Evolutionary conservation across 495 filamentous ascomycete species (phyloP).

Genomic region (Aspergillus biplanus): DNA sequence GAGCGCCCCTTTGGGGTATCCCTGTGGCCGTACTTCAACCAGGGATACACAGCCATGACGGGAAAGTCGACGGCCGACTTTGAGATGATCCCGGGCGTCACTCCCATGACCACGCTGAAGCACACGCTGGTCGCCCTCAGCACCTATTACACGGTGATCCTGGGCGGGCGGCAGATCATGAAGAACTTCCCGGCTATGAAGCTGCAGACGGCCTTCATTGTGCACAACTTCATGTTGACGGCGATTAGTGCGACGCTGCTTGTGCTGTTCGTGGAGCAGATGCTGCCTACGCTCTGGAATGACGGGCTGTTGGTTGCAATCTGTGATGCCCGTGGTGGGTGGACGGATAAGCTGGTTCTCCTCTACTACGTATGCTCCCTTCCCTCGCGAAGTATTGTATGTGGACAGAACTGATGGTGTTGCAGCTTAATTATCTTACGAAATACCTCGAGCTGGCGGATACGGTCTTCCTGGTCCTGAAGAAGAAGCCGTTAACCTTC

Average conservation of each 20-base stretch:
- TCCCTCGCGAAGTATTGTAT: background rate
- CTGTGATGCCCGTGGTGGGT: conserved; percentile 64
- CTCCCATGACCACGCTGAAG: conserved; percentile 62
- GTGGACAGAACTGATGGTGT: conserved; percentile 6
- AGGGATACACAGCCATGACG: conserved; percentile 70
- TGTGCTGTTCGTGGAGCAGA: conserved; percentile 66
- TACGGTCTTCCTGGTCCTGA: conserved; percentile 71
- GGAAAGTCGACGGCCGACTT: conserved; percentile 69
- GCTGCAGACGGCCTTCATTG: conserved; percentile 68
- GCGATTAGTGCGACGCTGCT: conserved; percentile 62
- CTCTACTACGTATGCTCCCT: conserved; percentile 67
- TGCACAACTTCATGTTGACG: conserved; percentile 70
- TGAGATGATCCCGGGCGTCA: conserved; percentile 59
- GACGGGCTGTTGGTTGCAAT: conserved; percentile 67
- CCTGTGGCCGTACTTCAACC: conserved; percentile 93
- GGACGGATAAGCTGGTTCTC: conserved; percentile 66
- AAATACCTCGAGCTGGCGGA: conserved; percentile 73
- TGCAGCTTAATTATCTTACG: conserved; percentile 75
- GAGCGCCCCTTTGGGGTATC: conserved; percentile 90
- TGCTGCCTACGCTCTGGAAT: conserved; percentile 61
- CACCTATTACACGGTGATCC: conserved; percentile 67
- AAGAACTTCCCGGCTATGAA: conserved; percentile 58
- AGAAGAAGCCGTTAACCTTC: conserved; percentile 77
- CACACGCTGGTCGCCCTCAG: conserved; percentile 58
- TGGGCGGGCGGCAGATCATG: conserved; percentile 71